Base-by-base conservation (phyloP, 495 filamentous ascomycete species). In the Aspergillus homomorphus region DNA sequence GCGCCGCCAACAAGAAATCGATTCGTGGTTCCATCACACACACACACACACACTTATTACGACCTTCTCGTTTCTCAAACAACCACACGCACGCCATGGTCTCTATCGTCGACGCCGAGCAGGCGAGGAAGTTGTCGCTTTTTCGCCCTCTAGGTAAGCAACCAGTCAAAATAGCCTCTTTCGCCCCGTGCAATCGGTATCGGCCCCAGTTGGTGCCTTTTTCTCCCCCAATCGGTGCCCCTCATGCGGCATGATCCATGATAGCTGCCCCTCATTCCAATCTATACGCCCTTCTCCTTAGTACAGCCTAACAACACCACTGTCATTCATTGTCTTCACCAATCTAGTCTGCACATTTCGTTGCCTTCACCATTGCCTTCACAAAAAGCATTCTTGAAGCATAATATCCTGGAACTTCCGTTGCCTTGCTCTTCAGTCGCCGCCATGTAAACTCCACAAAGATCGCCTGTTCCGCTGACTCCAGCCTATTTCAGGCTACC, bases 61-160 rank as follows among this genome's bases (percentile, higher is more conserved):
- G 18, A 38, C 19, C 12, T 23, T 3, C 23, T 18, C 28, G 21
- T 23, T n/a, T n/a, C 22, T 18, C 14, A 53, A 50, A 53, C 57
- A 16, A 30, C 48, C 5, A 21, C 43, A 56, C 28, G 45, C 26
- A 49, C 43, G 56, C 57, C 41, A 76, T 76, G 73, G 68, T 71
- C 42, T 59, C 69, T 30, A 57, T 60, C 22, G 68, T 77, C 63
- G 76, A 79, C 69, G 75, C 75, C 61, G 74, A 78, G 71, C 70
- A 69, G 66, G 77, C 75, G 54, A 71, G 73, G 61, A 62, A 78
- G 51, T 64, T 79, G 67, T 79, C 77, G 58, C 70, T 79, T 48
- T 78, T 79, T 63, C 71, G 77, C 56, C 77, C 77, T 60, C 63
- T 79, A 64, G 77, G 77, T 79, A 69, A 65, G 64, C 65, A 72